Conservation (phyloP, 768 basidiomycete species). For the Leccinum incarnatum region DNA sequence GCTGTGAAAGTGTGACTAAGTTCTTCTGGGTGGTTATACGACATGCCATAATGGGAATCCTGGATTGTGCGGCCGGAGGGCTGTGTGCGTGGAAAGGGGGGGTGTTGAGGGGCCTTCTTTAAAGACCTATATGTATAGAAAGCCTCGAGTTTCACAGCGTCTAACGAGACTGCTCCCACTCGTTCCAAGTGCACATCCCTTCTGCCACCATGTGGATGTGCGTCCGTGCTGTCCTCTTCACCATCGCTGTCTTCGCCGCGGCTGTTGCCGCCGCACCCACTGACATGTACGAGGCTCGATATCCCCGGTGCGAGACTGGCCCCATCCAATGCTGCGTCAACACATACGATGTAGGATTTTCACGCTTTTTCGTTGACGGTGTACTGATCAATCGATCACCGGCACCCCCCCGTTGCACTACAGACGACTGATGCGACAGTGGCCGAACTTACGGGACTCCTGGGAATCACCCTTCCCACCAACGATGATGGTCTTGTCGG, state of each 20-base stretch:
- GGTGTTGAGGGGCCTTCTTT: neutral
- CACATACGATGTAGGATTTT: neutral
- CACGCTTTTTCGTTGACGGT: neutral
- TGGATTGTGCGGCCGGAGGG: too few species aligned
- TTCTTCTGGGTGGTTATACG: too few species aligned
- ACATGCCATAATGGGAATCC: too few species aligned
- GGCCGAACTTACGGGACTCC: neutral
- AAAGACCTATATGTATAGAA: conserved; percentile 11
- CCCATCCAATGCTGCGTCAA: conserved; percentile 9
- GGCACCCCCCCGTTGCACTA: fast-evolving
- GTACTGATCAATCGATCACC: neutral
- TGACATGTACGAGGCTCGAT: neutral
- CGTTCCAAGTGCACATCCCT: neutral
- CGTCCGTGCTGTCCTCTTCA: conserved; percentile 3
- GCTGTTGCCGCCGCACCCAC: conserved; percentile 9
- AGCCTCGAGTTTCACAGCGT: neutral
- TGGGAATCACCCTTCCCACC: neutral
- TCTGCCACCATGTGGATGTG: conserved; percentile 4
- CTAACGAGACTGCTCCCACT: neutral
- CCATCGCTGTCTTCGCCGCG: conserved; percentile 11
- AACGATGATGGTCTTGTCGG: conserved; percentile 1
- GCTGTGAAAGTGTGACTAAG: too few species aligned
- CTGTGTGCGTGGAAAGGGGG: neutral
- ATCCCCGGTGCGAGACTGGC: conserved; percentile 13
- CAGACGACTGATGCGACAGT: neutral